phyloP scores from a whole-genome alignment of 345 rosid species.

The Trapa bicornis region DNA sequence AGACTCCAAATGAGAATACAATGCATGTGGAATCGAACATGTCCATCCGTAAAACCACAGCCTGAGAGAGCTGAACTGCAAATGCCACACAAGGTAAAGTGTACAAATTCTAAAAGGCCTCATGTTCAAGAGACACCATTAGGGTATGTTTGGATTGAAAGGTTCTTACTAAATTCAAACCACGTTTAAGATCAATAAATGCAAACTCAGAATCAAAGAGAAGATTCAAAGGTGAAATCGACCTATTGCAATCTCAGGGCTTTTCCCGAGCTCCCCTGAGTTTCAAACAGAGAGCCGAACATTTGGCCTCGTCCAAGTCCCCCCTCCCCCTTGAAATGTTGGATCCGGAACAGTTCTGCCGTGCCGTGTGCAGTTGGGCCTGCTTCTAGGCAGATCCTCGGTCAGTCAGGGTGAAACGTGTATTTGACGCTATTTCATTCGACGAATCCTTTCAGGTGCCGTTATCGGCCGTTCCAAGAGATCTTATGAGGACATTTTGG shows the following conservation, averaged over 20 bases:
- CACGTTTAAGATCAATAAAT: neutral
- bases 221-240: neutral
- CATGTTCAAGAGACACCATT: neutral
- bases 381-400: neutral
- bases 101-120: neutral
- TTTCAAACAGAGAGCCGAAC: neutral
- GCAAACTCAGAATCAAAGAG: neutral
- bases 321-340: neutral
- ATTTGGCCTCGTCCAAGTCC: neutral
- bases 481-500: neutral
- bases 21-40: neutral
- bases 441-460: neutral
- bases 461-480: neutral
- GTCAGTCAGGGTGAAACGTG: neutral
- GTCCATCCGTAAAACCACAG: neutral
- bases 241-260: neutral
- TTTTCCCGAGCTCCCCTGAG: neutral
- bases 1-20: neutral
- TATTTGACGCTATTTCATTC: neutral
- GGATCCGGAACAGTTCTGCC: neutral
- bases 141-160: too few relatives aligned
- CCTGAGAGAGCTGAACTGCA: neutral
- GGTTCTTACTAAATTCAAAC: neutral
- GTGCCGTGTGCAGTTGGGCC: neutral
- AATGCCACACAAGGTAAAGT: neutral